Base-by-base conservation (phyloP, 176 grass and related monocot species). In the Areca catechu region DNA sequence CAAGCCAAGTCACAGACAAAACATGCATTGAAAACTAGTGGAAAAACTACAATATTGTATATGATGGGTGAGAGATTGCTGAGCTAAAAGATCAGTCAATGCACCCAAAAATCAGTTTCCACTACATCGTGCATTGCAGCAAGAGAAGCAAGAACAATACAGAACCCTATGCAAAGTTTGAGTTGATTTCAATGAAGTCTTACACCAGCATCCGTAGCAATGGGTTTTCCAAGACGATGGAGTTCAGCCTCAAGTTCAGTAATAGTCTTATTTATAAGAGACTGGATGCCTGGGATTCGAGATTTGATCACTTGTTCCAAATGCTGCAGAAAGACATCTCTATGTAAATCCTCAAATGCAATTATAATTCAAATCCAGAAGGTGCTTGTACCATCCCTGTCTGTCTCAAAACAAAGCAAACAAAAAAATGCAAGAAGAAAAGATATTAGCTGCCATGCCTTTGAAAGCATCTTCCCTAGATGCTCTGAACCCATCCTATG, bases 301-400 rank as follows among this genome's bases (percentile, higher is more conserved):
- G 65, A 67, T 34, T 67, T 67, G 23, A 67, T 67, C 15, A 67
- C 65, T 67, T 67, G 65, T 55, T 67, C 65, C 50, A 67, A 37
- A 37, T 67, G 65, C 65, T 67, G 65, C 23, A 54, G 43, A 65
- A 22, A n/a, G 15, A 0, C 10, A 65, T 14, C 15, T 54, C 23
- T 19, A 18, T 19, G 51, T 5, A 27, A 30, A 15, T 34, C 19
- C 2, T 24, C 37, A 53, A 16, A 7, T 19, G 16, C 19, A 20
- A 20, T 54, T n/a, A 14, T 34, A 54, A 54, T 18, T 54, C n/a
- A 34, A 67, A 65, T 4, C 48, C 19, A 16, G 16, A 58, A 16
- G 30, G 30, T 10, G 5, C 30, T 37, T 37, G 30, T 10, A 37
- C 9, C 30, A 37, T 37, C 30, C 30, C 12, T 37, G 30, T 12